phyloP scores from a whole-genome alignment of 441 rosid genomes.

The Omphalea diandra region DNA sequence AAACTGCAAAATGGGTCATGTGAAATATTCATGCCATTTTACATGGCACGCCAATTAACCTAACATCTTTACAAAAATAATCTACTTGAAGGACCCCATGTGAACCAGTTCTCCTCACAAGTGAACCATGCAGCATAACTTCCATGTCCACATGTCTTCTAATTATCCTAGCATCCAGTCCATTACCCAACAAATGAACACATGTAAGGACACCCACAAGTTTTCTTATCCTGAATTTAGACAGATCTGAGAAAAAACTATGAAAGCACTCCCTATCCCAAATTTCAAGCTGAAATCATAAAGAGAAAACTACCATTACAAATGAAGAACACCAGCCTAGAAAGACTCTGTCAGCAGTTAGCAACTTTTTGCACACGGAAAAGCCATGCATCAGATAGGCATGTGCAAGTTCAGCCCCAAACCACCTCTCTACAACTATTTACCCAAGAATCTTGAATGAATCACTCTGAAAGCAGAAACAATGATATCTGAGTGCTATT shows the following conservation, averaged over 20 bases:
- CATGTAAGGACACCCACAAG: neutral
- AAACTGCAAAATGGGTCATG: neutral
- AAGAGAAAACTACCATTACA: neutral
- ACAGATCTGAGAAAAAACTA: no score
- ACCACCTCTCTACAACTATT: neutral
- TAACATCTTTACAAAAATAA: no score
- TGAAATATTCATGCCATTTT: no score
- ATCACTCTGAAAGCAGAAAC: neutral
- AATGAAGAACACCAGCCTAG: neutral
- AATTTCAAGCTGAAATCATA: neutral
- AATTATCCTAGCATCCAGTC: neutral
- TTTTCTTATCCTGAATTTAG: neutral
- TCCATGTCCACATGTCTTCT: neutral
- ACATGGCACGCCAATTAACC: no score
- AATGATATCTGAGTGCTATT: no score
- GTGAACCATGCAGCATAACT: neutral
- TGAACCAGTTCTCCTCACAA: neutral
- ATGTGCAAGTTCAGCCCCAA: neutral
- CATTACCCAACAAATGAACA: neutral
- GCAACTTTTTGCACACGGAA: no score
- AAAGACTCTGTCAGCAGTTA: neutral
- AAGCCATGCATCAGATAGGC: no score
- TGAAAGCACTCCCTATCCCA: neutral
- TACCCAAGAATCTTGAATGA: neutral
- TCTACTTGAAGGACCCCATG: no score